These are phyloP conservation scores for Neopestalotiopsis clavispora DNA, from an alignment of 2,329 filamentous ascomycete genomes.

Conservation along the genomic window DNA sequence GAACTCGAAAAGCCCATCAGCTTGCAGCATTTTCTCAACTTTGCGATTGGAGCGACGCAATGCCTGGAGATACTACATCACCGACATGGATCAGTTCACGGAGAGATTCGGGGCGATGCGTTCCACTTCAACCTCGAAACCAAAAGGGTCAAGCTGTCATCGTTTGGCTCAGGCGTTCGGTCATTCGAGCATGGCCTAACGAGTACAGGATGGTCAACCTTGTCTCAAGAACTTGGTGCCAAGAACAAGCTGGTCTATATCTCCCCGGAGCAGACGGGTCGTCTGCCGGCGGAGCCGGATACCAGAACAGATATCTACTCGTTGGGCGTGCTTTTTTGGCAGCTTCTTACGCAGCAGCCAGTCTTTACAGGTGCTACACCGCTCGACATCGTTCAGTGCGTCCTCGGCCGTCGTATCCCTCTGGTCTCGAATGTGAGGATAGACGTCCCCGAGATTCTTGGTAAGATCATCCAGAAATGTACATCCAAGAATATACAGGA, in stretches of 20 bases:
- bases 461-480: constrained; percentile 87
- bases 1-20: constrained; percentile 65
- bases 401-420: constrained; percentile 79
- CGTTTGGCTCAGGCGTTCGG: constrained; percentile 84
- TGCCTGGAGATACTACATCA: constrained; percentile 93
- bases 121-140: constrained; percentile 83
- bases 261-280: constrained; percentile 91
- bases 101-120: constrained; percentile 87
- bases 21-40: constrained; percentile 81
- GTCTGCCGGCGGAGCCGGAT: constrained; percentile 91
- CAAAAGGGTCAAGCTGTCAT: constrained; percentile 76
- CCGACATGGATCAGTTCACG: constrained; percentile 83
- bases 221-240: constrained; percentile 83
- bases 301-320: constrained; percentile 93
- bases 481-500: constrained; percentile 87
- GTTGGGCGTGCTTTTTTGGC: constrained; percentile 88
- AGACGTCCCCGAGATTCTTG: constrained; percentile 84
- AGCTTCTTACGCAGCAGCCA: constrained; percentile 76
- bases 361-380: constrained; percentile 82
- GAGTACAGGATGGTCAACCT: constrained; percentile 82
- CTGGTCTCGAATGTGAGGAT: constrained; percentile 77
- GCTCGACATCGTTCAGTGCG: constrained; percentile 89
- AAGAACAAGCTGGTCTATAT: constrained; percentile 92
- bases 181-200: constrained; percentile 90
- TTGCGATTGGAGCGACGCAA: constrained; percentile 86